Conservation (phyloP, 2,329 filamentous ascomycete species). For the Verticillium nubilum region DNA sequence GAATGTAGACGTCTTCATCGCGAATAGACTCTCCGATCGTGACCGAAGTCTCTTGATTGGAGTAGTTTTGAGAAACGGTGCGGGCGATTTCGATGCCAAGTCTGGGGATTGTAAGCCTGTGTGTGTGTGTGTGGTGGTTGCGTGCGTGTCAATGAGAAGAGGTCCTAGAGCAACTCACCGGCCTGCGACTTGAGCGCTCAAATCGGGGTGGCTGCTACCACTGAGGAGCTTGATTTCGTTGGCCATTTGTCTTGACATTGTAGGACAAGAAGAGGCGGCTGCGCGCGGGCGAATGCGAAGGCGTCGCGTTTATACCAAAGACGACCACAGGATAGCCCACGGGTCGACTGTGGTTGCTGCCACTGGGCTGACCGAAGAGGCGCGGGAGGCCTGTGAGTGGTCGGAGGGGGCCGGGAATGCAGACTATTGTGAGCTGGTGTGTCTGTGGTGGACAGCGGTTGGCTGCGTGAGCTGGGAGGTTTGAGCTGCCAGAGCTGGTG, state of each 20-base stretch:
- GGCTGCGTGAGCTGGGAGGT: background rate
- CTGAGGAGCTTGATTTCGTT: slow-evolving; percentile 33
- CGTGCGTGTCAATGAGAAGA: too few relatives aligned
- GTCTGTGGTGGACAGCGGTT: background rate
- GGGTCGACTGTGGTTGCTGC: background rate
- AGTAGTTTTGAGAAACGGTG: slow-evolving; percentile 67
- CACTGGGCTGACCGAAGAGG: background rate
- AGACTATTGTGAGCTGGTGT: background rate
- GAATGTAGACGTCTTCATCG: slow-evolving; percentile 77
- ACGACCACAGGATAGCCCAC: background rate
- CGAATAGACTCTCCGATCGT: slow-evolving; percentile 85
- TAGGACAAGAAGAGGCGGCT: background rate
- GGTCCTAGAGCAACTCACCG: slow-evolving; percentile 12
- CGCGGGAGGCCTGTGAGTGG: background rate
- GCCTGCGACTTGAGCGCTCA: slow-evolving; percentile 24
- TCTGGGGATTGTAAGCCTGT: slow-evolving; percentile 30
- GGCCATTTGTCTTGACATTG: slow-evolving; percentile 19
- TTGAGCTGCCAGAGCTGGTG: too few relatives aligned
- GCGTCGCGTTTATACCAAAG: background rate
- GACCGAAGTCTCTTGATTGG: slow-evolving; percentile 73
- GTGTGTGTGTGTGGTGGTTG: too few relatives aligned
- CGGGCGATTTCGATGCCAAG: slow-evolving; percentile 63
- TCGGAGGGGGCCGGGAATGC: background rate
- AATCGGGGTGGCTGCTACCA: slow-evolving; percentile 26
- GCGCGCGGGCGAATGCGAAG: background rate